These are phyloP conservation scores for Macroventuria anomochaeta DNA, from an alignment of 2,329 filamentous ascomycete genomes.

Conservation along the genomic window DNA sequence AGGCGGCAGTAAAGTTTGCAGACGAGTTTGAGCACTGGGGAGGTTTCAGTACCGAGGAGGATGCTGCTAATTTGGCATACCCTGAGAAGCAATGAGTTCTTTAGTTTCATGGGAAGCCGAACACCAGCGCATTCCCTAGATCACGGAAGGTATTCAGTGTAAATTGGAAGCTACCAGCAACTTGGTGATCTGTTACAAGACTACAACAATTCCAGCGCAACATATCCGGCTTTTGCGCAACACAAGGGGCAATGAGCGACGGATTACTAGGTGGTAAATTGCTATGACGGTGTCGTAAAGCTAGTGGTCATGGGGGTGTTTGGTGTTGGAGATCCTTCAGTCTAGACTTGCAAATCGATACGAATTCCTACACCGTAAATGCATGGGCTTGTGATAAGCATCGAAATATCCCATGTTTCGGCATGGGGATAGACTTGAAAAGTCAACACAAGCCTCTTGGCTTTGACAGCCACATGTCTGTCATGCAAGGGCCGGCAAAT, in stretches of 20 bases:
- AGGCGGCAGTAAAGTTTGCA: constrained; percentile 73
- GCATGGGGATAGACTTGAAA: constrained; percentile 2
- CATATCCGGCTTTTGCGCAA: no score
- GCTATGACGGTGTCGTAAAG: constrained; percentile 8
- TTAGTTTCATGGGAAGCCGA: no score
- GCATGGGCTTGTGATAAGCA: constrained; percentile 1
- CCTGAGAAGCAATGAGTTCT: constrained; percentile 25
- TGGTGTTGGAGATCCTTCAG: neutral
- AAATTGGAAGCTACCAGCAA: no score
- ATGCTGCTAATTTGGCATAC: constrained; percentile 34
- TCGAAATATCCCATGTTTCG: constrained; percentile 8
- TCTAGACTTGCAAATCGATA: constrained; percentile 1
- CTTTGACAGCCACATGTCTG: neutral
- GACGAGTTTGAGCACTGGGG: constrained; percentile 77
- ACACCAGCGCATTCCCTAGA: no score
- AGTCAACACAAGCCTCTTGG: constrained; percentile 1
- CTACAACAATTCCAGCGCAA: no score
- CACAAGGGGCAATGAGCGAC: neutral
- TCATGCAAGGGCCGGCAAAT: constrained; percentile 9
- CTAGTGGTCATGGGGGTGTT: neutral
- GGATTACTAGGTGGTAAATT: constrained; percentile 5
- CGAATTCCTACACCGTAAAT: neutral
- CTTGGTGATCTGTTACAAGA: neutral
- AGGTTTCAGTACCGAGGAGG: constrained; percentile 49
- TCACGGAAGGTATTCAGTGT: no score